Base-by-base conservation (phyloP, 2,329 filamentous ascomycete genomes). In the Colletotrichum filicis region DNA sequence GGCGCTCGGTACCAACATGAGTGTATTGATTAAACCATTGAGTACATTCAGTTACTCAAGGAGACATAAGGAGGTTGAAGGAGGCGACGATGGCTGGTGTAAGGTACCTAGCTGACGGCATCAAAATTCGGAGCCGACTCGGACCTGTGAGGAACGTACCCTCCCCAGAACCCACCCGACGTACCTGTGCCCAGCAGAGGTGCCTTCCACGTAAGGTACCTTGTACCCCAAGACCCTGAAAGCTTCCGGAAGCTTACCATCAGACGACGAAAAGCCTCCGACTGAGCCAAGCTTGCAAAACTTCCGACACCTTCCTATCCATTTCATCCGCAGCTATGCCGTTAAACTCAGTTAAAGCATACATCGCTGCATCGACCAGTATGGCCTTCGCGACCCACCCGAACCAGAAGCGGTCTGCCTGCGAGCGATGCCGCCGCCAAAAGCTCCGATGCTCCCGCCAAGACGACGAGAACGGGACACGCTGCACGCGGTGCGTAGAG, bases 401-500 rank as follows among this genome's bases (percentile, higher is more conserved):
- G 4, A 80, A 77, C 30, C 80, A 82, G 60, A 74, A 80, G 42
- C 79, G 80, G 32, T 79, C 79, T 7, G 79, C 80, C 6, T 82
- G 80, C 66, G 79, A 82, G 74, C 76, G 79, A 55, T 82, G 80
- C 22, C 80, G 80, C 8, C 74, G 77, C 12, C 80, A 81, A 56
- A 82, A 82, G 65, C 76, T 82, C 6, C 78, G 79, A 35, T 82
- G 80, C 73, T 75, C 76, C 8, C 80, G 79, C 22, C 76, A 77
- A 28, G 60, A 75, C 30, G 57, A 75, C 24, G 53, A 76, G 7
- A 46, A 57, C 16, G 58, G 57, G 14, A 68, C 74, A 2, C 77
- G 78, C 3, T 82, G 80, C 67, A 71, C 76, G 19, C 77, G 79
- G 22, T 82, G 80, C 71, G 60, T 75, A 52, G 76, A 79, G 63